A percentile compares a stretch with the other conserved stretches of the same genome.
These are phyloP conservation scores for Vitis amurensis DNA, from an alignment of 164 flowering plant genomes.

Conservation along the genomic window DNA sequence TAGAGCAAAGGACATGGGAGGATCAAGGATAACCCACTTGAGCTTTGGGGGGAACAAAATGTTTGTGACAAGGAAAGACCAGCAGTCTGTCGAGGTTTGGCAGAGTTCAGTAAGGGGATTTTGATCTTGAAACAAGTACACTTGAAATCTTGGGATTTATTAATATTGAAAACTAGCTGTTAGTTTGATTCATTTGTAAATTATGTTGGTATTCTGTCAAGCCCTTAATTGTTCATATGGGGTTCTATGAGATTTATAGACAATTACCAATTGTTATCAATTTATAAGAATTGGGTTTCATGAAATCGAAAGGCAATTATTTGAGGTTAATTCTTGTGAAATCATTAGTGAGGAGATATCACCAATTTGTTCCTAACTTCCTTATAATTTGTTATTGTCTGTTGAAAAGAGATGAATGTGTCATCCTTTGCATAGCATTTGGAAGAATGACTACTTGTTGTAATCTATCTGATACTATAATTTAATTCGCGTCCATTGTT, in stretches of 20 bases:
- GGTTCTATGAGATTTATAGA: not conserved
- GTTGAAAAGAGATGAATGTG: not conserved
- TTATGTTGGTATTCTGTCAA: too few species aligned
- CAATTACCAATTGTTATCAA: not conserved
- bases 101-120: constrained; percentile 52
- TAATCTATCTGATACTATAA: not conserved
- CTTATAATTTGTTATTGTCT: not conserved
- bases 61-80: constrained; percentile 79
- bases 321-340: too few species aligned
- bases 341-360: not conserved
- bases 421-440: too few species aligned
- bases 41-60: constrained; percentile 91
- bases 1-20: constrained; percentile 57
- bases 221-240: too few species aligned
- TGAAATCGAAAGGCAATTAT: too few species aligned
- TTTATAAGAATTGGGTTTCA: too few species aligned
- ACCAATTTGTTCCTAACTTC: not conserved
- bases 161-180: too few species aligned
- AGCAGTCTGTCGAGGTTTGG: constrained; percentile 89
- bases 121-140: constrained; percentile 11
- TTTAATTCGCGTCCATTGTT: too few species aligned
- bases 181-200: not conserved
- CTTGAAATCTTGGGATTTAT: too few species aligned
- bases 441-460: too few species aligned
- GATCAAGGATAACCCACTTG: constrained; percentile 50